Evolutionary conservation across 2,329 filamentous ascomycete species (phyloP).

Genomic region (Fonsecaea pedrosoi): DNA sequence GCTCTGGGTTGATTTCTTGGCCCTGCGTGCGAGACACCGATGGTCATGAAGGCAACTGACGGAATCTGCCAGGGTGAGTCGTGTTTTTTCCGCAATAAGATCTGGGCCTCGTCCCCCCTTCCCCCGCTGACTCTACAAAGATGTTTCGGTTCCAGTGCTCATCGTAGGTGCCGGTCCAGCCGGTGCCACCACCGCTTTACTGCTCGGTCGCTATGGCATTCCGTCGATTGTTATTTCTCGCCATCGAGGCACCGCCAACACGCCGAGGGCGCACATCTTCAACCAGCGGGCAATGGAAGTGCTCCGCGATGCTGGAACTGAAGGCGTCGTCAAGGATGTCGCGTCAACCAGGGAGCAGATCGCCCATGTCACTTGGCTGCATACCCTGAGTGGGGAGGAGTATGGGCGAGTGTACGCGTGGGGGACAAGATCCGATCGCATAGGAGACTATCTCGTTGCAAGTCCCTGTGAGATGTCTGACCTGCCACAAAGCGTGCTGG

Average conservation of each 20-base stretch:
- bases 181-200: constrained; percentile 61
- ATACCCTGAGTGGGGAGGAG: constrained; percentile 52
- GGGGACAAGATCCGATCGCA: constrained; percentile 47
- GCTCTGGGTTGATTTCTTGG: background rate
- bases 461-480: constrained; percentile 51
- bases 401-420: constrained; percentile 51
- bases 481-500: constrained; percentile 51
- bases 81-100: background rate
- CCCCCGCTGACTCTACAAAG: background rate
- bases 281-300: constrained; percentile 30
- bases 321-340: constrained; percentile 41
- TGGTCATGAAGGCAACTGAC: background rate
- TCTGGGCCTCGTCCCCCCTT: background rate
- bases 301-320: constrained; percentile 19
- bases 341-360: constrained; percentile 45
- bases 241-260: constrained; percentile 23
- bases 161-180: constrained; percentile 62
- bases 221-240: constrained; percentile 17
- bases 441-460: constrained; percentile 48
- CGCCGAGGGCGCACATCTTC: constrained; percentile 29
- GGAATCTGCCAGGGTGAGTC: background rate
- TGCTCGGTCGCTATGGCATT: constrained; percentile 57
- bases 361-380: constrained; percentile 48
- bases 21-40: background rate
- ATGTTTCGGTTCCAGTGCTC: constrained; percentile 40